phyloP scores from a whole-genome alignment of 2,329 filamentous ascomycete genomes.

The Fusarium siculi region DNA sequence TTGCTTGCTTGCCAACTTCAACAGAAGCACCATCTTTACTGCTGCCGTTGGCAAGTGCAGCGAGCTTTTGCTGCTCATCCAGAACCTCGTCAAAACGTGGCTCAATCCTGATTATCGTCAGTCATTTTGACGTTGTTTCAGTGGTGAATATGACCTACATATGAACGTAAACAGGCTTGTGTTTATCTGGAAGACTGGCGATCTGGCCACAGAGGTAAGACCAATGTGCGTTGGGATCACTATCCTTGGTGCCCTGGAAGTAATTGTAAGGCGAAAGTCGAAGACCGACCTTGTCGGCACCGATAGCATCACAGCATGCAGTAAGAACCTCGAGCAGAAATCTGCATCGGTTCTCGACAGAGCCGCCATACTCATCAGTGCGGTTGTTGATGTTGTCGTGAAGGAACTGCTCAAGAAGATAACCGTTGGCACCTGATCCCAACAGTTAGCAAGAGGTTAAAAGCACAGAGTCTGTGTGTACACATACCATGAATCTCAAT shows the following conservation, averaged over 20 bases:
- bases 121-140: not conserved
- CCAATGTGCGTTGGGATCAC: conserved; percentile 50
- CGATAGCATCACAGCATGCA: conserved; percentile 27
- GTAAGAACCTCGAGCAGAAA: conserved; percentile 33
- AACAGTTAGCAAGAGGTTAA: not conserved
- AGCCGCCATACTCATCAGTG: conserved; percentile 34
- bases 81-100: conserved; percentile 59
- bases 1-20: conserved; percentile 22
- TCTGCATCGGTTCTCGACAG: conserved; percentile 35
- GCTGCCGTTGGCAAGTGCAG: conserved; percentile 45
- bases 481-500: not conserved
- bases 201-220: conserved; percentile 49
- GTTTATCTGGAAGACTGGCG: conserved; percentile 44
- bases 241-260: conserved; percentile 45
- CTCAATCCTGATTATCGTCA: conserved; percentile 50
- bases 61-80: conserved; percentile 56
- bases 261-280: conserved; percentile 47
- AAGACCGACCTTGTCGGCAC: conserved; percentile 36
- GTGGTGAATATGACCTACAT: not conserved
- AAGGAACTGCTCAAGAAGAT: conserved; percentile 1
- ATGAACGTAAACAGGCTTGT: conserved; percentile 1
- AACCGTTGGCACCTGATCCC: not conserved
- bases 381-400: conserved; percentile 32
- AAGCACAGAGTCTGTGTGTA: too few species aligned
- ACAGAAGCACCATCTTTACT: not conserved